Base-by-base conservation (phyloP, 2,329 filamentous ascomycete species). In the Colletotrichum tropicicola region DNA sequence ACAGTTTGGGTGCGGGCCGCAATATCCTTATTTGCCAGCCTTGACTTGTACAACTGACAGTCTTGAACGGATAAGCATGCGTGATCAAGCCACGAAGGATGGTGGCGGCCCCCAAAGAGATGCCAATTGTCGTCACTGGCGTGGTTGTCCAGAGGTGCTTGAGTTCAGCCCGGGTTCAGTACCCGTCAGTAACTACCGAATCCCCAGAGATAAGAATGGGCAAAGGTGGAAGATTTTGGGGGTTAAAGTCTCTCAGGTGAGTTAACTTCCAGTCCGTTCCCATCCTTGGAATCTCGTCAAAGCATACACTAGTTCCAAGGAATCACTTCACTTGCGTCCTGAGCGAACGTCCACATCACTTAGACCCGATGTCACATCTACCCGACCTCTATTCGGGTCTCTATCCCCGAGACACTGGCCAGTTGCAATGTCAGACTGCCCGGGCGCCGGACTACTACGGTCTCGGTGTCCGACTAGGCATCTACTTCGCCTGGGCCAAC, bases 401-500 rank as follows among this genome's bases (percentile, higher is more conserved):
- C 8, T 6, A 17, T 45, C 1, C 27, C 9, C 27, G 19, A 3
- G 28, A 37, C 6, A 9, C 12, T 10, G 30, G 28, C 30, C 12
- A 8, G 9, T 15, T 35, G 3, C 35, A 44, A 59, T 72, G 67
- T 56, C 39, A 53, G n/a, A 68, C 67, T 37, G 62, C 71, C 4
- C 55, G 66, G 23, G 73, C 72, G n/a, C 59, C 69, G 17, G 73
- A 76, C 65, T 73, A 75, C 65, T 76, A 75, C 55, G 73, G 74
- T 21, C 70, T 75, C 21, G 74, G 74, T 4, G 72, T 75, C 27
- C 70, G 74, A 12, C 68, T 76, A 28, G 73, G 74, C 21, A 66
- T 77, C 59, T 77, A 76, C 66, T 73, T 75, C 43, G 67, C 72
- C 52, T 75, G 74, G 73, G 60, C 73, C 17, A 67, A 69, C 10